These are phyloP conservation scores for Lepidium didymum DNA, from an alignment of 345 rosid species.

Conservation along the genomic window DNA sequence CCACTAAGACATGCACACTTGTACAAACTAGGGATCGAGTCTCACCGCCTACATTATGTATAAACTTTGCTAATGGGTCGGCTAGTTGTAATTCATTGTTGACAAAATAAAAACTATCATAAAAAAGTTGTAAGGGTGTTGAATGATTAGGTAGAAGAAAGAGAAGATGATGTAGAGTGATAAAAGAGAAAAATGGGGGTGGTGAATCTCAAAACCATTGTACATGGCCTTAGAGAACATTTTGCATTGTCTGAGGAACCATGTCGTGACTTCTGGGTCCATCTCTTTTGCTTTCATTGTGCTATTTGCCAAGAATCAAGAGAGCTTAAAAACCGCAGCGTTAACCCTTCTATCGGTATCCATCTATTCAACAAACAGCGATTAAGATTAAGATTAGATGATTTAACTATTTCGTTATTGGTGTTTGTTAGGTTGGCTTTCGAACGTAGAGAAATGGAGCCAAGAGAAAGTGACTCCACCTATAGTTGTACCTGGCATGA, in stretches of 20 bases:
- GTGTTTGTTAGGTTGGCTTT: slow-evolving; percentile 45
- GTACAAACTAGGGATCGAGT: too few species aligned
- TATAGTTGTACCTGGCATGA: slow-evolving; percentile 37
- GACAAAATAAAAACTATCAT: too few species aligned
- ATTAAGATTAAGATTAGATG: not conserved
- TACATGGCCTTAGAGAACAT: too few species aligned
- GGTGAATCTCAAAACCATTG: too few species aligned
- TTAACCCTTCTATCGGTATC: slow-evolving; percentile 44
- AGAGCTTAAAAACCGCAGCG: slow-evolving; percentile 48
- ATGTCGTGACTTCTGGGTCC: slow-evolving; percentile 35
- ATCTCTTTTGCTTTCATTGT: slow-evolving; percentile 37
- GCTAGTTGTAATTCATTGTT: too few species aligned
- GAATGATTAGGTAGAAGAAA: too few species aligned
- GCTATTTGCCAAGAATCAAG: slow-evolving; percentile 54
- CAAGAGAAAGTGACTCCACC: slow-evolving; percentile 39
- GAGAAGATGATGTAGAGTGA: too few species aligned
- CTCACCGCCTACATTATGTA: too few species aligned
- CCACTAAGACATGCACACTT: too few species aligned
- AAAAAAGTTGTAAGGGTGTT: too few species aligned
- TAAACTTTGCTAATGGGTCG: too few species aligned
- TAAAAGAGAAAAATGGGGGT: too few species aligned
- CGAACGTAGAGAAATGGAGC: slow-evolving; percentile 47
- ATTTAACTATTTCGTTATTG: not conserved
- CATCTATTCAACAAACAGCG: not conserved
- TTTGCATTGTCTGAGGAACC: slow-evolving; percentile 47